A percentile compares a stretch with the other conserved stretches of the same genome.
These are phyloP conservation scores for Immersiella caudata DNA, from an alignment of 495 filamentous ascomycete genomes.

Conservation along the genomic window DNA sequence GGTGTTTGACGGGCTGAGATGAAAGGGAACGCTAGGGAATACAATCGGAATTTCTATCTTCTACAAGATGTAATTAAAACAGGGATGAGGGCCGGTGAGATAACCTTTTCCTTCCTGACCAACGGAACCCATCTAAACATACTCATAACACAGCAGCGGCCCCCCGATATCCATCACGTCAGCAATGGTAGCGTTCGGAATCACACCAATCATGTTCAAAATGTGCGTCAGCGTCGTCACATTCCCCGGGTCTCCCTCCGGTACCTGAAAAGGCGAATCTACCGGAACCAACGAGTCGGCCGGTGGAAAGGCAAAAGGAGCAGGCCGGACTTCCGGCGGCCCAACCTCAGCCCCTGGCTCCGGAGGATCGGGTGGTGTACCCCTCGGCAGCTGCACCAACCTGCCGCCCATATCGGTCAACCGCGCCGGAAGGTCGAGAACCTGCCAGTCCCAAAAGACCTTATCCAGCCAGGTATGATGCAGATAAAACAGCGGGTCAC, in stretches of 20 bases:
- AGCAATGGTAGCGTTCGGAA: constrained; percentile 35
- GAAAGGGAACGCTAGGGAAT: neutral
- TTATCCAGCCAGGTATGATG: constrained; percentile 56
- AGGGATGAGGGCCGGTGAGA: no score
- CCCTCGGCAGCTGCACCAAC: constrained; percentile 21
- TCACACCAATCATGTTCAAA: constrained; percentile 31
- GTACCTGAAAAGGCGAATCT: neutral
- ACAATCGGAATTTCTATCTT: no score
- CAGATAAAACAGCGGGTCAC: constrained; percentile 55
- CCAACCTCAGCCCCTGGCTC: neutral
- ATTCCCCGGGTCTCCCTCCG: constrained; percentile 32
- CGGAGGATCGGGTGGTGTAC: neutral
- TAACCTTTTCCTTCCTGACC: no score
- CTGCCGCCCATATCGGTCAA: constrained; percentile 36
- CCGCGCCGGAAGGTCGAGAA: constrained; percentile 32
- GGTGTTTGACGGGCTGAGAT: neutral
- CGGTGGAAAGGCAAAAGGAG: constrained; percentile 27
- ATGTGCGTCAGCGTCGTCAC: constrained; percentile 40
- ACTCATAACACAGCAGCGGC: constrained; percentile 38
- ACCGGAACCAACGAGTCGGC: neutral
- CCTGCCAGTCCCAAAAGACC: constrained; percentile 56
- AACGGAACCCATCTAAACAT: constrained; percentile 28
- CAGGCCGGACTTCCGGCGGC: neutral
- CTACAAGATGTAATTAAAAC: no score
- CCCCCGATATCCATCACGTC: constrained; percentile 43